Percentiles rank a stretch among this genome's conserved stretches.
These are phyloP conservation scores for Aspergillus pseudoterreus DNA, from an alignment of 2,329 filamentous ascomycete genomes.

Conservation along the genomic window DNA sequence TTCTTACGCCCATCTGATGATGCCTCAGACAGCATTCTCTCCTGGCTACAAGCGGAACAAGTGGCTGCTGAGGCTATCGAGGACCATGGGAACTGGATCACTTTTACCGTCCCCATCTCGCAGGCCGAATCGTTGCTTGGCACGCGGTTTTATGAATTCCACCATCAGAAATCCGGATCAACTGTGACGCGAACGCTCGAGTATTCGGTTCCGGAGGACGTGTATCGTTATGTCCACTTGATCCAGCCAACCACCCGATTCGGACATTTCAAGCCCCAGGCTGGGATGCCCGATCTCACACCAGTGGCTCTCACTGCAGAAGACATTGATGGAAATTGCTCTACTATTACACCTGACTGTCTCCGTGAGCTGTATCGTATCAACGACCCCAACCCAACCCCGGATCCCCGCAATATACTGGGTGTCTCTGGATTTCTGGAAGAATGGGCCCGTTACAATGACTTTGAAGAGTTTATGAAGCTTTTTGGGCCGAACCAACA, in stretches of 20 bases:
- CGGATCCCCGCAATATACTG: conserved; percentile 36
- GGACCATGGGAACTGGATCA: conserved; percentile 59
- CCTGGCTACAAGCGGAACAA: conserved; percentile 54
- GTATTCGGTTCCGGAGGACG: conserved; percentile 59
- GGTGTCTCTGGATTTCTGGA: conserved; percentile 50
- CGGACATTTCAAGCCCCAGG: conserved; percentile 46
- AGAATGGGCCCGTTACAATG: conserved; percentile 50
- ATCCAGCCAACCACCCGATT: conserved; percentile 66
- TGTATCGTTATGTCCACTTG: conserved; percentile 56
- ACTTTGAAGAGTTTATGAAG: conserved; percentile 56
- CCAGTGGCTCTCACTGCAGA: conserved; percentile 11
- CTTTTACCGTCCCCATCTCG: conserved; percentile 41
- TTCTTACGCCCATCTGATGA: conserved; percentile 51
- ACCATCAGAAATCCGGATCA: conserved; percentile 40
- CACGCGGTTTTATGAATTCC: conserved; percentile 57
- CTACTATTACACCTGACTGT: conserved; percentile 47
- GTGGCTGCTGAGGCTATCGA: conserved; percentile 46
- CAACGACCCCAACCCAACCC: conserved; percentile 24
- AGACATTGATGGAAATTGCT: conserved; percentile 33
- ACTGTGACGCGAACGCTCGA: conserved; percentile 53
- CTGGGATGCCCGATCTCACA: conserved; percentile 28
- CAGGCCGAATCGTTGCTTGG: conserved; percentile 55
- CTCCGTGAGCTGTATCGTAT: conserved; percentile 50
- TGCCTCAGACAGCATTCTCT: conserved; percentile 48
- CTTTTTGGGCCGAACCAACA: conserved; percentile 51